phyloP scores from a whole-genome alignment of 75 land plant genomes.

The Picea sitchensis region DNA sequence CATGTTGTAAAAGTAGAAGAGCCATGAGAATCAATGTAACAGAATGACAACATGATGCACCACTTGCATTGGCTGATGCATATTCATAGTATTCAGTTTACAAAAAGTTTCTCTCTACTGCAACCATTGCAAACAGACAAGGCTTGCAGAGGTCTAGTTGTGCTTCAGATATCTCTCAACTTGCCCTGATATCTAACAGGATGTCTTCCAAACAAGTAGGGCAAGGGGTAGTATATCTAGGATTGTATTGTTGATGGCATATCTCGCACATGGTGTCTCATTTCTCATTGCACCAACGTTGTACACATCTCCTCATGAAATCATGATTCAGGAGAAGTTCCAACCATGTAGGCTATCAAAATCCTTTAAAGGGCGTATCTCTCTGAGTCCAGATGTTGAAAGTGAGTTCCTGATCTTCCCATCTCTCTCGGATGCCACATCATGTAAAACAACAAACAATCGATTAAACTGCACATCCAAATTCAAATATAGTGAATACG shows the following conservation, averaged over 20 bases:
- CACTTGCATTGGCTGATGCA: conserved; percentile 46
- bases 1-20: conserved; percentile 14
- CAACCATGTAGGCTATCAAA: too few relatives aligned
- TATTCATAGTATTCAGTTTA: conserved; percentile 57
- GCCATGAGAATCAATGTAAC: conserved; percentile 50
- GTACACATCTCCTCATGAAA: too few relatives aligned
- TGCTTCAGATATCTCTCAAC: conserved; percentile 52
- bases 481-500: too few relatives aligned
- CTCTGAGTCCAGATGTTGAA: too few relatives aligned
- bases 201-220: conserved; percentile 40
- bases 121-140: conserved; percentile 63
- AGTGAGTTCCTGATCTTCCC: too few relatives aligned
- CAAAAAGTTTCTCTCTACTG: conserved; percentile 45
- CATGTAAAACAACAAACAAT: too few relatives aligned
- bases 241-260: conserved; percentile 56
- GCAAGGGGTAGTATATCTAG: conserved; percentile 66
- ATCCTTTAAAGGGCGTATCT: too few relatives aligned
- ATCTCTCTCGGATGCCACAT: too few relatives aligned
- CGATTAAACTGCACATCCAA: too few relatives aligned
- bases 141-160: conserved; percentile 49
- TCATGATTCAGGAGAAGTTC: too few relatives aligned
- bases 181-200: conserved; percentile 67
- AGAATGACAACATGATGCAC: conserved; percentile 58
- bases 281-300: too few relatives aligned
- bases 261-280: too few relatives aligned